These are phyloP conservation scores for Tanacetum coccineum DNA, from an alignment of 129 eudicot genomes.

Conservation along the genomic window DNA sequence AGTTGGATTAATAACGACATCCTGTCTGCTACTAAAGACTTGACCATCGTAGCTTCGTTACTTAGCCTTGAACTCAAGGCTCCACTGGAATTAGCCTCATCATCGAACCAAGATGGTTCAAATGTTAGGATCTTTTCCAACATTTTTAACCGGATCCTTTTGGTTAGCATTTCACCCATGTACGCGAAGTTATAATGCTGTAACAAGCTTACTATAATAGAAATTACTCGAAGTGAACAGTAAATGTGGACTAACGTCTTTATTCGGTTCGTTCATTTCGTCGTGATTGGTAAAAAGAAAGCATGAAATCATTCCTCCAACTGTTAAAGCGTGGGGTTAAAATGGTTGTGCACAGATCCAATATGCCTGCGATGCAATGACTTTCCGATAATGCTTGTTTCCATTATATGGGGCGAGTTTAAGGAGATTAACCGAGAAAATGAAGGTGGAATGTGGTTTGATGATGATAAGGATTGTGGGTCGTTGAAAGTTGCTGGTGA, in stretches of 20 bases:
- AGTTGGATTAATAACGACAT: constrained; percentile 73
- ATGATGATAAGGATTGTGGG: constrained; percentile 20
- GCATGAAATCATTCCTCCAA: constrained; percentile 96
- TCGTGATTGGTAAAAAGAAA: constrained; percentile 54
- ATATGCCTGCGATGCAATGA: constrained; percentile 62
- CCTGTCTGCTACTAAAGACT: constrained; percentile 90
- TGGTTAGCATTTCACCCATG: constrained; percentile 85
- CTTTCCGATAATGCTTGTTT: constrained; percentile 79
- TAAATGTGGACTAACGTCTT: constrained; percentile 53
- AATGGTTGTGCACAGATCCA: constrained; percentile 89
- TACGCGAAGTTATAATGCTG: constrained; percentile 83
- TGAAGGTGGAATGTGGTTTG: constrained; percentile 51
- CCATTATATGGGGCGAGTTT: constrained; percentile 82
- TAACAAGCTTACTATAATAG: constrained; percentile 53
- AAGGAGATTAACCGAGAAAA: constrained; percentile 55
- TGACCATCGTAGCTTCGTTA: constrained; percentile 82
- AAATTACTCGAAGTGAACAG: constrained; percentile 63
- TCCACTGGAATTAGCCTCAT: constrained; percentile 73
- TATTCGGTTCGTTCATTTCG: constrained; percentile 64
- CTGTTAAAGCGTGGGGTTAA: constrained; percentile 78
- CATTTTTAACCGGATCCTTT: constrained; percentile 59
- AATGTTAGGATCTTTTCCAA: constrained; percentile 69
- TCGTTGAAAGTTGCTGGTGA: constrained; percentile 41
- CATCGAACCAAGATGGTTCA: constrained; percentile 94
- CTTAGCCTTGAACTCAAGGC: constrained; percentile 72